Conservation (phyloP, 805 yeast genomes). For the Zygosaccharomyces lentus region DNA sequence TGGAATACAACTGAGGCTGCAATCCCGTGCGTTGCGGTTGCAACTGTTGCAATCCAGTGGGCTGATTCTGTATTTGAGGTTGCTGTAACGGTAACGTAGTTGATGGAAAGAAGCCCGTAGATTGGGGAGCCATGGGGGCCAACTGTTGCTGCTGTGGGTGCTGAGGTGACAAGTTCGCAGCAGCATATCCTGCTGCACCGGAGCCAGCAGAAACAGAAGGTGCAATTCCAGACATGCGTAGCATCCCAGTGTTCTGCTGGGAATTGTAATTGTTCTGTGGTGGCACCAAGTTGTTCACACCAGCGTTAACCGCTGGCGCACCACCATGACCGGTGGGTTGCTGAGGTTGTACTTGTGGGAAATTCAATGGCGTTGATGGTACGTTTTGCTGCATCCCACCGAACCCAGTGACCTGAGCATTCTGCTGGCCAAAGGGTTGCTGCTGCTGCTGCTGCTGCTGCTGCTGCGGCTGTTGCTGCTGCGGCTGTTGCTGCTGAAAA, state of each 20-base stretch:
- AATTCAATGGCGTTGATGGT: slow-evolving; percentile 5
- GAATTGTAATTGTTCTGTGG: slow-evolving; percentile 24
- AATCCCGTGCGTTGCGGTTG: slow-evolving; percentile 22
- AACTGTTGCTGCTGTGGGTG: slow-evolving; percentile 19
- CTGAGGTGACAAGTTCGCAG: slow-evolving; percentile 10
- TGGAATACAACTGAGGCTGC: slow-evolving; percentile 15
- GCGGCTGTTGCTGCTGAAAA: slow-evolving; percentile 12
- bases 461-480: slow-evolving; percentile 15
- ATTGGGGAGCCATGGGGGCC: slow-evolving; percentile 37
- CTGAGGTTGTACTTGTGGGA: slow-evolving; percentile 13
- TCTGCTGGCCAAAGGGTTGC: slow-evolving; percentile 16
- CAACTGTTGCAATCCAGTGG: slow-evolving; percentile 20
- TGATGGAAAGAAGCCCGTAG: slow-evolving; percentile 39
- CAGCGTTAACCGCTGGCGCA: slow-evolving; percentile 11
- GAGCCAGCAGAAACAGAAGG: slow-evolving; percentile 18
- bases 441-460: slow-evolving; percentile 15
- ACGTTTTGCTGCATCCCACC: slow-evolving; percentile 7
- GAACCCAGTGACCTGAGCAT: slow-evolving; percentile 16
- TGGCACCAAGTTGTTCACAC: slow-evolving; percentile 11
- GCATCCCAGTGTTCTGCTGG: slow-evolving; percentile 10
- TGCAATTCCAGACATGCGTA: slow-evolving; percentile 10
- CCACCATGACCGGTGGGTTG: slow-evolving; percentile 32
- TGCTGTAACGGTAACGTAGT: slow-evolving; percentile 8
- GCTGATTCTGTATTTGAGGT: slow-evolving; percentile 11
- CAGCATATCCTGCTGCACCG: slow-evolving; percentile 9